Evolutionary conservation across 306 rosid genomes (phyloP).

Genomic region (Potentilla sterilis): DNA sequence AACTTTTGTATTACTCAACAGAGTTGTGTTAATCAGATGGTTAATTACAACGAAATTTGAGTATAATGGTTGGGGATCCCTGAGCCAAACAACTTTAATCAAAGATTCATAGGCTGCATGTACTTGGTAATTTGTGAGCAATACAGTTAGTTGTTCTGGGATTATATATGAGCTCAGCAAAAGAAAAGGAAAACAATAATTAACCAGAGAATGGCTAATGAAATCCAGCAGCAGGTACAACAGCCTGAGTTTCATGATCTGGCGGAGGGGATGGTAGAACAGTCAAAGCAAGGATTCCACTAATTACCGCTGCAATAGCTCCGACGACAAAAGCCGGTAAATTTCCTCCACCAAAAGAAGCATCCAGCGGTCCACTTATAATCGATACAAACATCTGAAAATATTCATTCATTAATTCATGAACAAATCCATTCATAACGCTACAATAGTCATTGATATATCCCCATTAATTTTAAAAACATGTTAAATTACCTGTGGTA

Average conservation of each 20-base stretch:
- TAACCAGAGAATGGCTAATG: background rate
- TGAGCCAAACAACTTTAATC: too few relatives aligned
- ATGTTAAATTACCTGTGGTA: conserved; percentile 52
- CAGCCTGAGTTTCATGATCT: background rate
- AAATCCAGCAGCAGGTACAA: background rate
- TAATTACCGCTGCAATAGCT: conserved; percentile 47
- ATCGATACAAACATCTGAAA: conserved; percentile 68
- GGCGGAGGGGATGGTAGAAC: conserved; percentile 57
- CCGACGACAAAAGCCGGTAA: conserved; percentile 80
- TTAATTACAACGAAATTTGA: too few relatives aligned
- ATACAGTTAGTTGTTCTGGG: background rate
- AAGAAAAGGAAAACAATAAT: background rate
- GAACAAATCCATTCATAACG: background rate
- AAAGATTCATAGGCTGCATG: too few relatives aligned
- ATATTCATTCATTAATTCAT: background rate
- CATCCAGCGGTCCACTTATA: conserved; percentile 66
- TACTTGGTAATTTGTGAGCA: background rate
- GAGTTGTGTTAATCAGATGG: background rate
- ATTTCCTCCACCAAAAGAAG: conserved; percentile 70
- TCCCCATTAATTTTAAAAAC: background rate
- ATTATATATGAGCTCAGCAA: background rate
- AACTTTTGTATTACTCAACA: too few relatives aligned
- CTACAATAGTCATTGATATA: background rate
- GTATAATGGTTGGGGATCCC: too few relatives aligned
- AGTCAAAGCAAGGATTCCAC: conserved; percentile 53